Conservation (phyloP, 78 protist genomes). For the Tieghemostelium lacteum region DNA sequence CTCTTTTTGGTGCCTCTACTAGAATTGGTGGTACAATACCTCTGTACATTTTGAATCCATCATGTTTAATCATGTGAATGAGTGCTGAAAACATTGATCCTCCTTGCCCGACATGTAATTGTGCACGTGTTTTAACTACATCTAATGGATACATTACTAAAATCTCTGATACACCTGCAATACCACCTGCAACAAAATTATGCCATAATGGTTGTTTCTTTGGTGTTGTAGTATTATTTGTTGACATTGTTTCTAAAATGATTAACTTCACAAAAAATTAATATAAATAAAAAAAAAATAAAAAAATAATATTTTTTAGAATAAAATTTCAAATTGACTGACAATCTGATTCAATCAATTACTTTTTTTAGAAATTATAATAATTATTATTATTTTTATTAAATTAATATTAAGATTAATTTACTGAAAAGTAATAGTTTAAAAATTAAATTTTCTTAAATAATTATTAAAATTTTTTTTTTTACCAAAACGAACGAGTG, state of each 20-base stretch:
- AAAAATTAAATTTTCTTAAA: too few species aligned
- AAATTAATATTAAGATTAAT: too few species aligned
- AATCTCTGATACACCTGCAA: constrained; percentile 83
- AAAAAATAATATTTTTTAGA: too few species aligned
- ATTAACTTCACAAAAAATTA: too few species aligned
- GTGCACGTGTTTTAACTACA: constrained; percentile 86
- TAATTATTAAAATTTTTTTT: too few species aligned
- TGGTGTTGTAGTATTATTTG: constrained; percentile 4
- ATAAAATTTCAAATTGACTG: too few species aligned
- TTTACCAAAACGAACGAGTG: too few species aligned
- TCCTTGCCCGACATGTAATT: constrained; percentile 79
- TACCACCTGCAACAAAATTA: constrained; percentile 69
- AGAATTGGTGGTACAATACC: constrained; percentile 87
- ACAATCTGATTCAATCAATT: too few species aligned
- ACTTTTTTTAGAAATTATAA: too few species aligned
- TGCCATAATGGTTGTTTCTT: constrained; percentile 67
- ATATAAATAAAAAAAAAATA: too few species aligned
- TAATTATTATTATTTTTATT: too few species aligned
- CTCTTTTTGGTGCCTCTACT: constrained; percentile 89
- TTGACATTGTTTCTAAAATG: background rate
- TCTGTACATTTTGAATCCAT: constrained; percentile 84
- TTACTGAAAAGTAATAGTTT: too few species aligned
- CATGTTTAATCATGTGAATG: constrained; percentile 67
- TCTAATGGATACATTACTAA: constrained; percentile 88
- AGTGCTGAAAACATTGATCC: constrained; percentile 52